Base-by-base conservation (phyloP, 2,329 filamentous ascomycete species). In the Teratosphaeria gauchensis region DNA sequence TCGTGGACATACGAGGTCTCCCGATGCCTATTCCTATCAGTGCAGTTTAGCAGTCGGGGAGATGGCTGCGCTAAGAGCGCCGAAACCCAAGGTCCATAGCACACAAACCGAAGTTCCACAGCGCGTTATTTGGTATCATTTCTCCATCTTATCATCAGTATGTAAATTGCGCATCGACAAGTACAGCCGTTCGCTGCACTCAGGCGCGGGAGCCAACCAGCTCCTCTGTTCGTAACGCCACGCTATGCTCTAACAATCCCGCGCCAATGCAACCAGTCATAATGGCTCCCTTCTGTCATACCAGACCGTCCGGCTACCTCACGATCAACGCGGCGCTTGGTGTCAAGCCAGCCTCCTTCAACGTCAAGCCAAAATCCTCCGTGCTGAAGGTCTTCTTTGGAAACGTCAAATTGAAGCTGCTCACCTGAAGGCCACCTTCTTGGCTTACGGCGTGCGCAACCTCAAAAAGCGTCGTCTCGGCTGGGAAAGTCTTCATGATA, bases 401-500 rank as follows among this genome's bases (percentile, higher is more conserved):
- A 68, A 95, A 97, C 21, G 86, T 96, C 66, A 87, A 88, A 1
- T 87, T 84, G 71, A 99, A 96, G 66, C 84, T 90, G 28, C 79
- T 82, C 14, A 95, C 87, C 2, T 84, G 75, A 4, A 83, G 73
- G 0, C 88, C 89, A 55, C 83, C 85, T 62, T 96, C 90, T 55
- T 82, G 74, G 70, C 84, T 78, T 28, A 99, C 72, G 59, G 86
- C 82, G 66, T 92, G 84, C 0, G 89, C 91, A 55, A 99, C 86
- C 76, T 99, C 92, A 67, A 96, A 96, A 11, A 99, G 77, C 0
- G 94, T 97, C 2, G 91, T 95, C 59, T 95, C 90, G 5, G 89
- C 91, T 0, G 90, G 86, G 63, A 95, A 85, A 0, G 88, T 92
- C 81, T 96, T 97, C 76, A 87, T 85, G 57, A 96, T 78, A 61